Evolutionary conservation across 139 green algal genomes (phyloP), one percentile per base, ranked within the genome.

Genomic region (Closterium sp.): DNA sequence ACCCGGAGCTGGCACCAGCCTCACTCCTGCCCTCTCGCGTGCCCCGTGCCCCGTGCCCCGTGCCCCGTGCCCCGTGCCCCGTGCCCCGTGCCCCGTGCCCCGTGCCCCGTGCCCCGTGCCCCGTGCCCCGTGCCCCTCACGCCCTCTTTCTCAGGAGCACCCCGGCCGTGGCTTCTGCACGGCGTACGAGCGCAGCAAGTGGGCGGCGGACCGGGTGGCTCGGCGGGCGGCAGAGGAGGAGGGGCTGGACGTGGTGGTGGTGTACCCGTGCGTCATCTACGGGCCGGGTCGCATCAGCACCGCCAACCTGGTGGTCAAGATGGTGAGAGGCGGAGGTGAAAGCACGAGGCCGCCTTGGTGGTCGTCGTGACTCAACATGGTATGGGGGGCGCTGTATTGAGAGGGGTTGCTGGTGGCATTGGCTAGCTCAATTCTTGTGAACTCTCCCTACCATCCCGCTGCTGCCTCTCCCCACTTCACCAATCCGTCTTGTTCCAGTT

Each of bases 181-280:
- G 33, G 87, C 88, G 35, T 90, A 90, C 30, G 87, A 90, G 81
- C 34, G 87, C 34, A 90, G 33, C 87, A 90, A 90, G 35, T 90
- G 34, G 33, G n/a, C 3, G 87, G 33, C 33, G n/a, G 87, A 90
- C 33, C 28, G 12, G 16, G 64, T 90, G 32, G 87, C 34, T 30
- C 43, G 33, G 35, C 34, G 35, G 21, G 34, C 87, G 28, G 87
- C 33, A n/a, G 81, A 86, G 33, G 36, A 87, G 9, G 87, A 90
- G 32, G 87, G 87, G 21, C 4, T 90, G 33, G 55, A 83, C 34
- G 34, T 90, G 33, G 87, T 90, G 34, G 12, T 64, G 33, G 87
- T 90, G 81, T 90, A 90, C 4, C 87, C 87, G 21, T 34, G 87
- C 69, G 87, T 90, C 30, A 85, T 90, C 28, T 90, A 90, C 6